A percentile compares a stretch with the other conserved stretches of the same genome.
Evolutionary conservation across 2,329 filamentous ascomycete genomes (phyloP).

Genomic region (Nemania diffusa): DNA sequence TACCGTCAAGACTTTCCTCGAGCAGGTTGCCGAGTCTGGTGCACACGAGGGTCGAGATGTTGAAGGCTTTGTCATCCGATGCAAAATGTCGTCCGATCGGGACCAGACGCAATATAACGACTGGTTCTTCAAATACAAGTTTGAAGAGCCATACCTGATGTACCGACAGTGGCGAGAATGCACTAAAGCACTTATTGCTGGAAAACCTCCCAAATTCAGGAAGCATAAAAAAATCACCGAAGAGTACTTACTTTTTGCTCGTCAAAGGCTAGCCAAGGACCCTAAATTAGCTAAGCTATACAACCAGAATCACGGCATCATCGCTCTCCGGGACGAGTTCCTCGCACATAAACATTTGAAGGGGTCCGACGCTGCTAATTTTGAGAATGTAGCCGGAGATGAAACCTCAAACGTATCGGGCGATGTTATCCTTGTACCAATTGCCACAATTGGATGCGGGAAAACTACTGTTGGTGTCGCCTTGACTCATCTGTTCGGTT

Average conservation of each 20-base stretch:
- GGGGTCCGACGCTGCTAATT: constrained; percentile 85
- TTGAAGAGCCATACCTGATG: constrained; percentile 98
- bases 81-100: constrained; percentile 71
- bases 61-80: constrained; percentile 96
- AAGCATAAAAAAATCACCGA: constrained; percentile 92
- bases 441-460: constrained; percentile 94
- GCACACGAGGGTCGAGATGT: constrained; percentile 91
- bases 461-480: constrained; percentile 94
- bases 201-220: constrained; percentile 78
- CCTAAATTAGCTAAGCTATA: constrained; percentile 76
- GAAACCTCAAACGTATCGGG: constrained; percentile 63
- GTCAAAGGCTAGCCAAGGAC: constrained; percentile 75
- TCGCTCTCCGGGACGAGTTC: constrained; percentile 88
- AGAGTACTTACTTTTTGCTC: constrained; percentile 87
- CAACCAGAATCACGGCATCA: constrained; percentile 92
- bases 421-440: constrained; percentile 85
- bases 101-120: constrained; percentile 72
- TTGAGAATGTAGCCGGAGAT: constrained; percentile 69
- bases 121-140: constrained; percentile 99
- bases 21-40: constrained; percentile 86
- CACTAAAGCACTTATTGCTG: constrained; percentile 86
- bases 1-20: constrained; percentile 82
- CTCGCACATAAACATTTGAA: constrained; percentile 83
- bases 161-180: constrained; percentile 99
- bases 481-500: constrained; percentile 83